Base-by-base conservation (phyloP, 441 rosid genomes). In the Arabidopsis hybrid region DNA sequence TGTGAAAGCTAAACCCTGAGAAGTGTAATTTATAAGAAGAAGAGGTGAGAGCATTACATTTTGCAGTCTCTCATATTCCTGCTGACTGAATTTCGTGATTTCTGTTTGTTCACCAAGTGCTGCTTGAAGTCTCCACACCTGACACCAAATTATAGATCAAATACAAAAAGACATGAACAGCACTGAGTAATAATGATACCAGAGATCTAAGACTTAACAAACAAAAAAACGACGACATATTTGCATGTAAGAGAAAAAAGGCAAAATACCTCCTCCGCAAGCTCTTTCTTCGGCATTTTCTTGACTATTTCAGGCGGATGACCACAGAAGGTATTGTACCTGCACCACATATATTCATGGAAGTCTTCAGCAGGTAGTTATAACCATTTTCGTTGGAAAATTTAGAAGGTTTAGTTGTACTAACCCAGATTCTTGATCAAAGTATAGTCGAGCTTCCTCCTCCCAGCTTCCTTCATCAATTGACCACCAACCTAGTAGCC, bases 61-160 rank as follows among this genome's bases (percentile, higher is more conserved):
- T 88, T 90, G 98, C 68, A 95, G 91, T 83, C 99, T 90, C 79
- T 95, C 97, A 75, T 73, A 95, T 84, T 93, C 96, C 78, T 88
- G 96, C 83, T 89, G 96, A 79, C 97, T 92, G 73, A 81, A 91
- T 75, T 86, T 91, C 26, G 93, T 91, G 71, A 92, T 92, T 84
- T 93, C 98, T 16, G 91, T 85, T 81, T 92, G 99, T 87, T 93
- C 98, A 39, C 99, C 97, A 40, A 95, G 91, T 78, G 96, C 99
- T 67, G 96, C 98, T 78, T 95, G 98, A 69, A 95, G 99, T 81
- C 95, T 90, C 99, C 98, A 93, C 9, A 95, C 96, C 99, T 95
- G 80, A 42, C 63, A 18, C 0, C 2, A 8, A 68, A 49, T 66
- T 36, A 69, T 21, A 21, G 12, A 78, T 31, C 67, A 45, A 26